Evolutionary conservation across 495 filamentous ascomycete genomes (phyloP).

Genomic region (Trichoderma gamsii): DNA sequence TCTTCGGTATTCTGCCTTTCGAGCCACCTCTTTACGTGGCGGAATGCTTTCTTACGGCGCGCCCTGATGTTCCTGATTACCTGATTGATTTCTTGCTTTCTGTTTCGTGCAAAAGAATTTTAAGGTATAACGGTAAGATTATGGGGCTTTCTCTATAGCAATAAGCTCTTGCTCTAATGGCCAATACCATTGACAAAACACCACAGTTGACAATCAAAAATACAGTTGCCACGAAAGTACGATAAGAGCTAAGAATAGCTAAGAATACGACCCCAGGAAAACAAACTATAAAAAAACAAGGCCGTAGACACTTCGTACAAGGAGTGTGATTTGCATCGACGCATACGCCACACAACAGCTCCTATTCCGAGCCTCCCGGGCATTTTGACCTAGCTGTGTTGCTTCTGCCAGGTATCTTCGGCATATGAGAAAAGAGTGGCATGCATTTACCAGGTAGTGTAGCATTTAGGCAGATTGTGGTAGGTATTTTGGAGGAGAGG

Average conservation of each 20-base stretch:
- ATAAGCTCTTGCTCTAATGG: not conserved
- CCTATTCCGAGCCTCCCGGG: slow-evolving; percentile 7
- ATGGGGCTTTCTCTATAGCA: not conserved
- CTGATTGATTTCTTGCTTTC: no score
- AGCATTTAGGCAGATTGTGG: not conserved
- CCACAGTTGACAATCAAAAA: no score
- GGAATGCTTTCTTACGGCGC: no score
- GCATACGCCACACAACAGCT: not conserved
- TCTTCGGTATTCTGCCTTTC: not conserved
- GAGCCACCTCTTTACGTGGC: no score
- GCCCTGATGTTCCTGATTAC: no score
- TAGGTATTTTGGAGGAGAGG: no score
- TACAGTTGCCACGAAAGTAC: no score
- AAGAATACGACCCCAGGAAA: not conserved
- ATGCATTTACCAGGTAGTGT: not conserved
- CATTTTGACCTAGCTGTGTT: not conserved
- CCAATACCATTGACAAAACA: not conserved
- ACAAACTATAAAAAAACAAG: not conserved
- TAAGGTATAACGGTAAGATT: not conserved
- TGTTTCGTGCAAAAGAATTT: not conserved
- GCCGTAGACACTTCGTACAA: not conserved
- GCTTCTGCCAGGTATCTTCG: not conserved
- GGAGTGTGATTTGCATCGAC: not conserved
- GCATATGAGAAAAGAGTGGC: not conserved
- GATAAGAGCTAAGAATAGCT: not conserved